Evolutionary conservation across 805 yeast species (phyloP).

Genomic region (Nakazawaea molendinolei): DNA sequence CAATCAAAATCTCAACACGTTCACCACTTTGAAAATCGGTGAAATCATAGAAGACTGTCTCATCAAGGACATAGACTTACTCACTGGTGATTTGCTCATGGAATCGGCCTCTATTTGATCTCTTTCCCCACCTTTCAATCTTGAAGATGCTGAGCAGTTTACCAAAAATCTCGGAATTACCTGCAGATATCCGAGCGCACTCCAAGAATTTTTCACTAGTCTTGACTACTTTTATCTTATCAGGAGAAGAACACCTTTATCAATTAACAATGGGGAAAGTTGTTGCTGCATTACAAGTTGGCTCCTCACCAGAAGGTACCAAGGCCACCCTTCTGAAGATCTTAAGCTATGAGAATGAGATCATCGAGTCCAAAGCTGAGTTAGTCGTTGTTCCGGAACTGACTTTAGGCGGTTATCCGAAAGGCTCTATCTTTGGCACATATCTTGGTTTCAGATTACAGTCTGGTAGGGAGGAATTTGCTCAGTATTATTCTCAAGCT

Average conservation of each 20-base stretch:
- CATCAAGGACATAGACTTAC: constrained; percentile 34
- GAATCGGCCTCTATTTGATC: too few species aligned
- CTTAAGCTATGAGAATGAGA: constrained; percentile 29
- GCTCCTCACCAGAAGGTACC: constrained; percentile 32
- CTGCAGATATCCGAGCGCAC: too few species aligned
- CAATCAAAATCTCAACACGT: constrained; percentile 14
- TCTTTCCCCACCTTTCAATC: too few species aligned
- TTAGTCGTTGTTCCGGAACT: constrained; percentile 41
- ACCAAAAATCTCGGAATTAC: too few species aligned
- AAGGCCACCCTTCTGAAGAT: constrained; percentile 30
- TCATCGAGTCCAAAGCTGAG: constrained; percentile 25
- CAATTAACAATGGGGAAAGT: constrained; percentile 15
- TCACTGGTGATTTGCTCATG: constrained; percentile 34
- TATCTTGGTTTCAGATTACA: constrained; percentile 35
- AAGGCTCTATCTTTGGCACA: constrained; percentile 36
- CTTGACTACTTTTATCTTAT: too few species aligned
- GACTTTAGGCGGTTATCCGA: constrained; percentile 39
- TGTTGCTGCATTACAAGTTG: constrained; percentile 39
- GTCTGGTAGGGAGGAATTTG: constrained; percentile 34
- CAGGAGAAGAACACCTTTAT: neutral
- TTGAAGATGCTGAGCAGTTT: too few species aligned
- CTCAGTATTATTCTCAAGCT: constrained; percentile 28
- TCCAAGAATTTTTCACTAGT: too few species aligned
- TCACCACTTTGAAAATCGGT: constrained; percentile 34
- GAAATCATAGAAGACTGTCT: constrained; percentile 32